Evolutionary conservation across 768 basidiomycete species (phyloP).

Genomic region (Lentinula detonsa): DNA sequence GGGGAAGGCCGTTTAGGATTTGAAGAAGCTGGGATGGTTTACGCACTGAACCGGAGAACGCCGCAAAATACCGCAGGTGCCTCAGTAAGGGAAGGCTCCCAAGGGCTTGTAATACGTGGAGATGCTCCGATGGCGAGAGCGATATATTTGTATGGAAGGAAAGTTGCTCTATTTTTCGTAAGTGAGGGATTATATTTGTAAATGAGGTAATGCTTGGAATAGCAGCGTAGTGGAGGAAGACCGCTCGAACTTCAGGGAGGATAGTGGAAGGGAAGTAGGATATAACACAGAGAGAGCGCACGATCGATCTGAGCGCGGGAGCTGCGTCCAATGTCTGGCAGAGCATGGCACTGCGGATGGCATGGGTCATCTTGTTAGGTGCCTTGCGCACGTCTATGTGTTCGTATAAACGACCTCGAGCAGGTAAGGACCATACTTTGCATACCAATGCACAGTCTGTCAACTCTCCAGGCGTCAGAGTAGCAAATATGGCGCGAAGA

Average conservation of each 20-base stretch:
- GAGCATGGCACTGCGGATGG: neutral
- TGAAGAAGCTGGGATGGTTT: neutral
- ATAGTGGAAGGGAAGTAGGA: neutral
- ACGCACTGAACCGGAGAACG: neutral
- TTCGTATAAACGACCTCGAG: constrained; percentile 1
- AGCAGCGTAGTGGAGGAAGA: neutral
- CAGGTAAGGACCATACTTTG: neutral
- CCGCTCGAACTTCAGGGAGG: neutral
- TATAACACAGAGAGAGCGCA: neutral
- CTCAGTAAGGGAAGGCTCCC: neutral
- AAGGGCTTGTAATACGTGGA: neutral
- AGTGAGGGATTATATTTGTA: neutral
- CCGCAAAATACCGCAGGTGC: constrained; percentile 3
- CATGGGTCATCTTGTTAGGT: neutral
- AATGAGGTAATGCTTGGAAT: neutral
- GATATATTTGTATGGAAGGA: constrained; percentile 1
- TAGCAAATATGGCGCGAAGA: neutral
- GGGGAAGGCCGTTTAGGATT: neutral
- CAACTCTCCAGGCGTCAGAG: neutral
- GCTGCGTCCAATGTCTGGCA: neutral
- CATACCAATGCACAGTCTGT: neutral
- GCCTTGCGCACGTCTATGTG: neutral
- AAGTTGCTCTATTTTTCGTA: neutral
- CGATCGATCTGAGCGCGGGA: neutral
- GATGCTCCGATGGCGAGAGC: neutral